phyloP scores from a whole-genome alignment of 2,329 filamentous ascomycete genomes.

The Neonectria sp. region DNA sequence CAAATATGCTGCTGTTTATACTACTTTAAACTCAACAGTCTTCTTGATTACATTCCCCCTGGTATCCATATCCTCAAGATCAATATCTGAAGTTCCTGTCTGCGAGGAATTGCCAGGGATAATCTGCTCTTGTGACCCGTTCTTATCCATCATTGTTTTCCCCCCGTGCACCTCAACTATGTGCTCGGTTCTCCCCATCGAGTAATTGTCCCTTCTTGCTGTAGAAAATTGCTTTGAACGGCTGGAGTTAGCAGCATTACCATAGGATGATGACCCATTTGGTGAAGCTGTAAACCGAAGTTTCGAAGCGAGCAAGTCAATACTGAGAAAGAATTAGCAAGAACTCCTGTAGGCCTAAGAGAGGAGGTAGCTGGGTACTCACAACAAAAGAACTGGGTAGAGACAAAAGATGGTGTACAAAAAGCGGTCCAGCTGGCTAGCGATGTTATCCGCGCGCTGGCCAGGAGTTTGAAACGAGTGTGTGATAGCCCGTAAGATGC shows the following conservation, averaged over 20 bases:
- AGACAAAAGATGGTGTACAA: constrained; percentile 58
- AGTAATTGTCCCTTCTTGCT: neutral
- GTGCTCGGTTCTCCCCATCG: constrained; percentile 23
- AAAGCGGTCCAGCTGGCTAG: constrained; percentile 57
- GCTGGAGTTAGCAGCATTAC: neutral
- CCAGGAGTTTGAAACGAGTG: constrained; percentile 56
- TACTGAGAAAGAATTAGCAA: constrained; percentile 28
- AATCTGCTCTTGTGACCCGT: constrained; percentile 37
- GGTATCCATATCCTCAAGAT: constrained; percentile 36
- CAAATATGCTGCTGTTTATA: neutral
- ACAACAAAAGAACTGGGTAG: constrained; percentile 57
- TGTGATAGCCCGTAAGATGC: constrained; percentile 55
- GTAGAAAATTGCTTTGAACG: neutral
- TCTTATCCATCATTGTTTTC: constrained; percentile 19
- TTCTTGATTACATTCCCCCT: constrained; percentile 39
- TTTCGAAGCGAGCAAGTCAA: constrained; percentile 53
- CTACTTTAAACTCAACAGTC: constrained; percentile 36
- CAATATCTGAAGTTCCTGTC: constrained; percentile 16
- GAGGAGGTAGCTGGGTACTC: constrained; percentile 21
- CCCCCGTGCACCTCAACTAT: constrained; percentile 26
- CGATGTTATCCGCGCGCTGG: constrained; percentile 52
- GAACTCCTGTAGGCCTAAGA: accelerated
- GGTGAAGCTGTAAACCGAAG: constrained; percentile 38
- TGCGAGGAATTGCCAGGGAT: constrained; percentile 31
- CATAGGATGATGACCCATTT: constrained; percentile 11